Percentiles rank a stretch among this genome's conserved stretches.
Evolutionary conservation across 768 basidiomycete species (phyloP).

Genomic region (Sistotremastrum niveocremeum): DNA sequence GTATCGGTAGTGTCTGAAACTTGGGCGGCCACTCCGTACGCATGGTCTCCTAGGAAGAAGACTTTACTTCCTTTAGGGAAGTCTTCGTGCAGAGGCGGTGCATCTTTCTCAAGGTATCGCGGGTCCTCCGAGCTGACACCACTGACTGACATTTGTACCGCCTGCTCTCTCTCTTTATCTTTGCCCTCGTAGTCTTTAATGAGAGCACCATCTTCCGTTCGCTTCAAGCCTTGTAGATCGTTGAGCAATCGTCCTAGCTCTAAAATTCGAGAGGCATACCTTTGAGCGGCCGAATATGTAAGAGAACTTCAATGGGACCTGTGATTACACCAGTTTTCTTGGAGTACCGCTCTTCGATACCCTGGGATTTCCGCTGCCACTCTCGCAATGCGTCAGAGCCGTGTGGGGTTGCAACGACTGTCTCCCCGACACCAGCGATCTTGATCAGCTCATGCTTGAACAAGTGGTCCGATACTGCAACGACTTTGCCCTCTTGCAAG

Average conservation of each 20-base stretch:
- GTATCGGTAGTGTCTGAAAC: constrained; percentile 60
- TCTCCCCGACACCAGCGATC: constrained; percentile 32
- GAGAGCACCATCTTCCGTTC: constrained; percentile 78
- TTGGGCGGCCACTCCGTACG: constrained; percentile 91
- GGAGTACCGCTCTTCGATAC: constrained; percentile 74
- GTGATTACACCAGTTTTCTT: constrained; percentile 82
- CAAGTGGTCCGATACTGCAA: constrained; percentile 71
- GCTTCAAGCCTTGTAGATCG: constrained; percentile 56
- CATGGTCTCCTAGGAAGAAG: constrained; percentile 91
- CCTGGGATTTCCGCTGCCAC: constrained; percentile 75
- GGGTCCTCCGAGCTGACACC: constrained; percentile 83
- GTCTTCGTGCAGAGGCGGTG: constrained; percentile 75
- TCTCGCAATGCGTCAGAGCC: constrained; percentile 46
- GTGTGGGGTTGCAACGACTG: constrained; percentile 63
- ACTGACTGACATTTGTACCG: constrained; percentile 73
- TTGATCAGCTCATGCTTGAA: constrained; percentile 66
- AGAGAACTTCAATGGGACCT: constrained; percentile 61
- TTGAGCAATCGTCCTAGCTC: background rate
- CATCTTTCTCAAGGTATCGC: constrained; percentile 65
- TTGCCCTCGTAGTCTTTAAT: constrained; percentile 86
- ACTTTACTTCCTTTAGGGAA: constrained; percentile 85
- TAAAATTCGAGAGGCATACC: constrained; percentile 31
- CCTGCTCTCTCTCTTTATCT: constrained; percentile 75
- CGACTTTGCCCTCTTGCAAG: constrained; percentile 81
- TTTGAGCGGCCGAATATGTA: constrained; percentile 87